These are phyloP conservation scores for Saturnispora galanensis DNA, from an alignment of 805 yeast species.

Conservation along the genomic window DNA sequence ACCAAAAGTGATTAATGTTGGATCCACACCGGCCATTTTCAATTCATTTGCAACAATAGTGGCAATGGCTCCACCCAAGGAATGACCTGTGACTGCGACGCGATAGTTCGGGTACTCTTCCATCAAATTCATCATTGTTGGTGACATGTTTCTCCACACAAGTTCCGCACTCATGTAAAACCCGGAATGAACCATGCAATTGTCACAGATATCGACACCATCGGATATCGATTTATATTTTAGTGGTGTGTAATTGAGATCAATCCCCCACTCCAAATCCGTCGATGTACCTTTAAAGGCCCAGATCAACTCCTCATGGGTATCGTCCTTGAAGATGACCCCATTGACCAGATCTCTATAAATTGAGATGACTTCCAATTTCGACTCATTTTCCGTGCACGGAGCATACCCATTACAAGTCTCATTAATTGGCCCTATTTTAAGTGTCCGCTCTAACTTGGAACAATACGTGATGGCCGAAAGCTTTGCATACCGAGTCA, in stretches of 20 bases:
- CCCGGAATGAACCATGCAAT: slow-evolving; percentile 58
- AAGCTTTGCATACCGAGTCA: background rate
- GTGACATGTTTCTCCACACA: slow-evolving; percentile 31
- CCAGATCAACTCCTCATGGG: slow-evolving; percentile 33
- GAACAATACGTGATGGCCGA: slow-evolving; percentile 1
- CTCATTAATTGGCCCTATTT: background rate
- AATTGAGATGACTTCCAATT: slow-evolving; percentile 9
- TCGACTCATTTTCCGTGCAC: background rate
- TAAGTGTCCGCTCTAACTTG: background rate
- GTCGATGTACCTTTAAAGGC: slow-evolving; percentile 59
- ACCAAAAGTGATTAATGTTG: slow-evolving; percentile 50
- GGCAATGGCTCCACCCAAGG: slow-evolving; percentile 59
- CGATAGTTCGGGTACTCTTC: slow-evolving; percentile 37
- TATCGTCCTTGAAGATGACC: slow-evolving; percentile 40
- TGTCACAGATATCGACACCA: slow-evolving; percentile 30
- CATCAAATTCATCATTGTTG: slow-evolving; percentile 27
- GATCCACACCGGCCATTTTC: slow-evolving; percentile 40
- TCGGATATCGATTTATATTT: slow-evolving; percentile 27
- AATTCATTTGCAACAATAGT: slow-evolving; percentile 54
- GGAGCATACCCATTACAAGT: background rate
- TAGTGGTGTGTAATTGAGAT: slow-evolving; percentile 39
- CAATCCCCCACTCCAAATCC: slow-evolving; percentile 51
- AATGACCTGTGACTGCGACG: slow-evolving; percentile 58
- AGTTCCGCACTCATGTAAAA: slow-evolving; percentile 39
- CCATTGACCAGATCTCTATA: slow-evolving; percentile 47